phyloP scores from a whole-genome alignment of 164 flowering plant species.

The Vitis amurensis region DNA sequence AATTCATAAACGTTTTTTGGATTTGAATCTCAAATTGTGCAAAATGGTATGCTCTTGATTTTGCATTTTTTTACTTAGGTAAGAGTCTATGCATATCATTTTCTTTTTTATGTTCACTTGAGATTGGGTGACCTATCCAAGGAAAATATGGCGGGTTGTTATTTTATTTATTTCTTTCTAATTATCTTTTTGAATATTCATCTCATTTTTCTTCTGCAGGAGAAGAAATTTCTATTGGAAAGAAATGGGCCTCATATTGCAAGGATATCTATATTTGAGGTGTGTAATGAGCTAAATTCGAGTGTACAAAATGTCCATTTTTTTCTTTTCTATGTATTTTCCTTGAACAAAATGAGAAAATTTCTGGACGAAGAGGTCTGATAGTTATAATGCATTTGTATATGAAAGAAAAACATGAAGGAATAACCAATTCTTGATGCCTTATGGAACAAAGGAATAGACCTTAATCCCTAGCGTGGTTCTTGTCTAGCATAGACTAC shows the following conservation, averaged over 20 bases:
- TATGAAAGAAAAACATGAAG: no score
- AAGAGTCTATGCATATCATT: no score
- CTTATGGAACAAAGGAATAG: no score
- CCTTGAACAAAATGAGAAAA: background rate
- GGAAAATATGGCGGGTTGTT: background rate
- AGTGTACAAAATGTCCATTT: background rate
- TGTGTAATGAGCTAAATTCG: slow-evolving; percentile 19
- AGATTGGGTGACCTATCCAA: background rate
- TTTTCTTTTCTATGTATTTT: background rate
- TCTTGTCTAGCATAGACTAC: no score
- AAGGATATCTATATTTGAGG: slow-evolving; percentile 89
- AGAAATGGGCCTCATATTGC: slow-evolving; percentile 82
- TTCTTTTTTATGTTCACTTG: background rate
- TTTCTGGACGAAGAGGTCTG: background rate
- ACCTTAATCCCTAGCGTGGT: no score
- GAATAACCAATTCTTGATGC: no score
- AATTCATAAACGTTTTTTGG: no score
- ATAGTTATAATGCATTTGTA: background rate
- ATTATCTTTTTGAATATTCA: background rate
- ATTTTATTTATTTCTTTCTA: background rate
- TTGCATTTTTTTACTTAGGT: no score
- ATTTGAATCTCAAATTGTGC: no score
- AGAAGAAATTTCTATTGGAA: slow-evolving; percentile 85
- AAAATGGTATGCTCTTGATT: no score
- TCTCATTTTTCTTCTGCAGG: slow-evolving; percentile 33